A percentile compares a stretch with the other conserved stretches of the same genome.
These are phyloP conservation scores for Teunomyces tritomae DNA, from an alignment of 805 yeast genomes.

Conservation along the genomic window DNA sequence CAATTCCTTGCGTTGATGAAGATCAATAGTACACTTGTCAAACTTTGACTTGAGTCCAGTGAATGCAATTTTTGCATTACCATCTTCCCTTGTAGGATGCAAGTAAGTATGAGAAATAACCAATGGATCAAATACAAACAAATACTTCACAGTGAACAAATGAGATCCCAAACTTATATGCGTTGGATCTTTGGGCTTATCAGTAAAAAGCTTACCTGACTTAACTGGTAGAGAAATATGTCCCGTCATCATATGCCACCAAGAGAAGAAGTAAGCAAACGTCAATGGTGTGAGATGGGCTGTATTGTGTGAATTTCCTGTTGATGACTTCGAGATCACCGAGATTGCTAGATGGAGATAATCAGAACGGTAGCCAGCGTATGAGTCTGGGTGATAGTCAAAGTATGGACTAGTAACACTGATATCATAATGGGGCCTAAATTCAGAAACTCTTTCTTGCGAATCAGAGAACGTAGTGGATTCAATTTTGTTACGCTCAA, in stretches of 20 bases:
- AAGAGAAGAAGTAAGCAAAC: conserved; percentile 35
- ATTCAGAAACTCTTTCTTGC: conserved; percentile 45
- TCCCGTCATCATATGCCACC: conserved; percentile 41
- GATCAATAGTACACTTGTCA: conserved; percentile 32
- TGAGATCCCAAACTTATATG: conserved; percentile 39
- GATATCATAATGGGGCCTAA: conserved; percentile 64
- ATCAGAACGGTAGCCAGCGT: conserved; percentile 74
- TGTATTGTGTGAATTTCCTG: conserved; percentile 32
- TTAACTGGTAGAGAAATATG: conserved; percentile 33
- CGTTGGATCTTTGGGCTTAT: conserved; percentile 16
- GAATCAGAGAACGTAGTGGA: conserved; percentile 31
- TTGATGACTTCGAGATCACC: conserved; percentile 31
- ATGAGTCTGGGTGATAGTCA: conserved; percentile 72
- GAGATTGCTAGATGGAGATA: conserved; percentile 59
- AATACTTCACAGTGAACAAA: conserved; percentile 40
- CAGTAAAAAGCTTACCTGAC: conserved; percentile 31
- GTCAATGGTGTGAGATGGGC: conserved; percentile 40
- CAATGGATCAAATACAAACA: conserved; percentile 39
- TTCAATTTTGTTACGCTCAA: conserved; percentile 56
- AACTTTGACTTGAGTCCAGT: conserved; percentile 40
- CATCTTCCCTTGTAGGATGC: conserved; percentile 24
- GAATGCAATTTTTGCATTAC: conserved; percentile 26
- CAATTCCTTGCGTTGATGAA: conserved; percentile 39
- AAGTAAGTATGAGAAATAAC: conserved; percentile 35
- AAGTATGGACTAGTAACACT: conserved; percentile 55